These are phyloP conservation scores for Neurospora sp. DNA, from an alignment of 495 filamentous ascomycete species.

Conservation along the genomic window DNA sequence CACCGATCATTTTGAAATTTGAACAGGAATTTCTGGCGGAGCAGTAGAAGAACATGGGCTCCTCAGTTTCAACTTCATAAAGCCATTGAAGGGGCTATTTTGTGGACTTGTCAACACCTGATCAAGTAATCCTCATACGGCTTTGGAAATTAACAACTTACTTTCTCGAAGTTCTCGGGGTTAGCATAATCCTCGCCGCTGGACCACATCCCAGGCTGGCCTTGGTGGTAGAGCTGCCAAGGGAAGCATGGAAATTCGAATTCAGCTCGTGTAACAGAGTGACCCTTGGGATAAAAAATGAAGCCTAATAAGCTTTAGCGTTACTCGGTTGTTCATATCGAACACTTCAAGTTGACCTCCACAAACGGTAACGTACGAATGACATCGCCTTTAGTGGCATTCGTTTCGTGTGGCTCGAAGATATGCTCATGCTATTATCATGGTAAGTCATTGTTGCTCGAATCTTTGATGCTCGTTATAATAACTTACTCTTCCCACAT, in stretches of 20 bases:
- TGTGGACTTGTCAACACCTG: too few species aligned
- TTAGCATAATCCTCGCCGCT: background rate
- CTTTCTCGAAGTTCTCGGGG: background rate
- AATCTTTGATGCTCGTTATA: background rate
- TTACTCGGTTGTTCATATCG: background rate
- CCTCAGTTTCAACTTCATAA: too few species aligned
- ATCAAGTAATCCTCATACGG: background rate
- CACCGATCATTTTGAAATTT: constrained; percentile 37
- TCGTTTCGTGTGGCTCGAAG: background rate
- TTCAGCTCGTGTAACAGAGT: background rate
- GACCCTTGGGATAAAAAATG: background rate
- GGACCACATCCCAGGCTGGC: background rate
- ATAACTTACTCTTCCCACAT: constrained; percentile 21
- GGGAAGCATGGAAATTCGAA: background rate
- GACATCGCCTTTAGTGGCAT: background rate
- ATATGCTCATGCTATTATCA: background rate
- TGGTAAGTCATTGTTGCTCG: background rate
- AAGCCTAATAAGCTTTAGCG: background rate
- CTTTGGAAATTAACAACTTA: background rate
- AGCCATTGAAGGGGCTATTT: too few species aligned
- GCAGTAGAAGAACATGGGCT: constrained; percentile 44
- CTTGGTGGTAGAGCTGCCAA: background rate
- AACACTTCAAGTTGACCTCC: background rate
- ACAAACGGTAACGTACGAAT: background rate
- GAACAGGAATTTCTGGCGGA: constrained; percentile 33